Conservation (phyloP, 257 asterid species). For the Mentha longifolia region DNA sequence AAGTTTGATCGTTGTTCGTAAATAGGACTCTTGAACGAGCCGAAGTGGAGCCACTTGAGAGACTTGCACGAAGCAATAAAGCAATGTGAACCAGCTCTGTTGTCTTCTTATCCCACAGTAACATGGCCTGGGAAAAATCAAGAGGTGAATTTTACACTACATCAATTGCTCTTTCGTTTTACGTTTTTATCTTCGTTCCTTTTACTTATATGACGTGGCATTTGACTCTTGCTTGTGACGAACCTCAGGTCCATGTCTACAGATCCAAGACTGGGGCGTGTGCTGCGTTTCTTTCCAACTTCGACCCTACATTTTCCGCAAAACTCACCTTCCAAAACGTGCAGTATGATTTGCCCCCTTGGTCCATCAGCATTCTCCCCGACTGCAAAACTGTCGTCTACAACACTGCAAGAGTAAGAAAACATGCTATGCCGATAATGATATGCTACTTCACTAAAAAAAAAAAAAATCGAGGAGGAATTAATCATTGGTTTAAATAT, state of each 20-base stretch:
- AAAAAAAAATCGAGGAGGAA: too few relatives aligned
- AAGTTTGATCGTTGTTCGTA: not conserved
- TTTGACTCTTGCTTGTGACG: not conserved
- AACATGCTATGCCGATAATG: not conserved
- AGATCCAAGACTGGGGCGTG: constrained; percentile 76
- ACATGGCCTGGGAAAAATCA: constrained; percentile 83
- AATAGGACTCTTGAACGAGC: constrained; percentile 72
- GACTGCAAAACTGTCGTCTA: constrained; percentile 84
- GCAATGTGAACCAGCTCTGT: constrained; percentile 86
- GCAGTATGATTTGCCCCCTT: constrained; percentile 81
- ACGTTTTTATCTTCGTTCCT: not conserved
- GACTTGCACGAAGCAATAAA: constrained; percentile 86
- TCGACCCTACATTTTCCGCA: constrained; percentile 57
- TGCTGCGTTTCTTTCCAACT: constrained; percentile 86
- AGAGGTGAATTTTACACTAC: constrained; percentile 54
- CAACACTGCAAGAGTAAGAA: constrained; percentile 86
- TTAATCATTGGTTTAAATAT: not conserved
- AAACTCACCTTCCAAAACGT: constrained; percentile 60
- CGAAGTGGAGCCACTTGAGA: constrained; percentile 83
- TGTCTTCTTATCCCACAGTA: constrained; percentile 79
- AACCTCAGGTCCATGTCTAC: constrained; percentile 73
- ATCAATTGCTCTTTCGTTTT: not conserved
- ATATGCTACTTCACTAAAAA: not conserved
- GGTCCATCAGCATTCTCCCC: constrained; percentile 96
- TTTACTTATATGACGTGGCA: not conserved